A percentile compares a stretch with the other conserved stretches of the same genome.
phyloP scores from a whole-genome alignment of 768 basidiomycete species.

The Boletus vinaceobasis region DNA sequence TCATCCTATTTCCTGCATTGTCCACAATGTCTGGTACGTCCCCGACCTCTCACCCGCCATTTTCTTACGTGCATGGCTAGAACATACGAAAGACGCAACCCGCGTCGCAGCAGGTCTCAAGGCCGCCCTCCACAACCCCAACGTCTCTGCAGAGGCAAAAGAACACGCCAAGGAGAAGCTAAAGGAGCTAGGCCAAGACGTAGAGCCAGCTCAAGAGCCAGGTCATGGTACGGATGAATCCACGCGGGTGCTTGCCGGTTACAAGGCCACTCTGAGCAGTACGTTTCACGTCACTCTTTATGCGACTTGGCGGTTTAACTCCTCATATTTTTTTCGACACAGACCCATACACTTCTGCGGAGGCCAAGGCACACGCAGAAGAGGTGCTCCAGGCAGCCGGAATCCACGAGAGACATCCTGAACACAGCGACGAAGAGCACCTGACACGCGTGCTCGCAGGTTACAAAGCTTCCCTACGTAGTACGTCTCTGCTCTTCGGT shows the following conservation, averaged over 20 bases:
- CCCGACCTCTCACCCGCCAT: fast-evolving
- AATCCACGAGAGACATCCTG: constrained; percentile 31
- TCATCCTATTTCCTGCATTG: not conserved
- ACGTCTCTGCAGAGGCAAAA: constrained; percentile 55
- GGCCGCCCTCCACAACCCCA: constrained; percentile 56
- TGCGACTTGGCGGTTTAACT: not conserved
- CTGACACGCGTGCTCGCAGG: constrained; percentile 48
- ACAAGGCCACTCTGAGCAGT: constrained; percentile 50
- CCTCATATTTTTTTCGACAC: too few species aligned
- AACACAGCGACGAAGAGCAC: constrained; percentile 38
- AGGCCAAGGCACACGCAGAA: constrained; percentile 52
- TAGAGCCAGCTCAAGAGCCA: not conserved
- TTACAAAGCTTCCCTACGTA: constrained; percentile 53
- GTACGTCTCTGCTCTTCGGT: constrained; percentile 27
- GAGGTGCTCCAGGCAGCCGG: constrained; percentile 50
- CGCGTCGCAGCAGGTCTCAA: constrained; percentile 57
- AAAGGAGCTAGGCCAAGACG: constrained; percentile 34
- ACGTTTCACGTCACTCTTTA: not conserved
- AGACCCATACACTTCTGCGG: constrained; percentile 43
- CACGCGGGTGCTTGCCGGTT: constrained; percentile 39
- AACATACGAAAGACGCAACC: constrained; percentile 37
- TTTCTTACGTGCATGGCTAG: constrained; percentile 3
- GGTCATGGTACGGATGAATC: not conserved
- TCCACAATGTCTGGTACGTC: constrained; percentile 15
- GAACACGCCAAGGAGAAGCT: constrained; percentile 44